Evolutionary conservation across 805 yeast genomes (phyloP), one percentile per base, ranked within the genome.

Genomic region (Ogataea nonfermentans): DNA sequence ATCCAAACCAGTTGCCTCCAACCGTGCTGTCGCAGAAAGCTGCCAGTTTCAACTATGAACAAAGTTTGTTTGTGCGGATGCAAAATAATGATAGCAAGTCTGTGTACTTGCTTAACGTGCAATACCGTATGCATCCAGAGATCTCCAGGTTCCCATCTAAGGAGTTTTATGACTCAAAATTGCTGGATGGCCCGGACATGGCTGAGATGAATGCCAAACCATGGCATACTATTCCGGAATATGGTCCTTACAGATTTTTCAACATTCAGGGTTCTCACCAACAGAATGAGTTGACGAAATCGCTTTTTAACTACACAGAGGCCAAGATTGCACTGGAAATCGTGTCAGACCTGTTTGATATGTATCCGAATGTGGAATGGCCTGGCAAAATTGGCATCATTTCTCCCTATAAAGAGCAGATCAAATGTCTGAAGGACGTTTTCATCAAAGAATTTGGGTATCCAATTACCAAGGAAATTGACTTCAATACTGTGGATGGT

Each of bases 1-100:
- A 93, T 66, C 98, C 98, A 2, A 90, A 93, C 59, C 99, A 93
- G 65, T 72, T 93, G 47, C 99, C 99, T 0, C 99, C 99, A 0
- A 91, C 99, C 0, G 98, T 91, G 9, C 65, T 93, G 13, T 91
- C 97, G 0, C 89, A 84, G 51, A 82, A 79, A 10, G 98, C 99
- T 1, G 82, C 95, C 1, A 68, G 76, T 4, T 76, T 71, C 51
- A 77, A 78, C 29, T 93, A 93, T 56, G 96, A 91, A 48, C 96
- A 91, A 61, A 84, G 95, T 57, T 68, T 93, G 55, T 93, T 93
- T 62, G 98, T 91, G 29, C 74, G 99, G 47, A 90, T 91, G 95
- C 95, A 85, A 51, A 76, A 71, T 38, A 73, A 76, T 45, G 62
- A 80, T 51, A 79, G 65, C 40, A 69, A 56, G 56, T 67, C 86